phyloP scores from a whole-genome alignment of 139 green algal species.

The Chlorella vulgaris region DNA sequence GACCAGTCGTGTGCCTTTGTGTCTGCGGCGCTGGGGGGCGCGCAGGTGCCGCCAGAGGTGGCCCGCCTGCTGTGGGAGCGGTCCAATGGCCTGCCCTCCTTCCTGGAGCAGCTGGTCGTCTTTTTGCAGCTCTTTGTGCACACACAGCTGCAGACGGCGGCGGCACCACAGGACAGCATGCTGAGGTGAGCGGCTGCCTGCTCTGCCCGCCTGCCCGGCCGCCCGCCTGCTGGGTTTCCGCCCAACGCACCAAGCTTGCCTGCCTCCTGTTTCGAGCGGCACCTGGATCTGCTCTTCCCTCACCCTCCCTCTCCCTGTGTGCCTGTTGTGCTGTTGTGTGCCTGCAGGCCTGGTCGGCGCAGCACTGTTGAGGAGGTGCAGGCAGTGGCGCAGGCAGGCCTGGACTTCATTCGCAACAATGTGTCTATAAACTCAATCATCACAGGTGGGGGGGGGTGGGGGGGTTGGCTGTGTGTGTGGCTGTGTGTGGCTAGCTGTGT shows the following conservation, averaged over 20 bases:
- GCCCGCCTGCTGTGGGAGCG: constrained; percentile 69
- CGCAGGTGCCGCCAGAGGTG: constrained; percentile 54
- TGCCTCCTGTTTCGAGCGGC: no score
- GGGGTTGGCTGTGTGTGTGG: not conserved
- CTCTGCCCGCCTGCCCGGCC: no score
- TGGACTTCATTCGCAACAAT: constrained; percentile 47
- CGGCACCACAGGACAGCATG: not conserved
- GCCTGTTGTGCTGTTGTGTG: not conserved
- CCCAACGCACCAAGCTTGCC: no score
- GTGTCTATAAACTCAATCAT: constrained; percentile 63
- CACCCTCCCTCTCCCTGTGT: no score
- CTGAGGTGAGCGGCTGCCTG: not conserved
- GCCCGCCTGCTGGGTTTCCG: no score
- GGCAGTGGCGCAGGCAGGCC: constrained; percentile 16
- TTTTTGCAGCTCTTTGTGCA: constrained; percentile 43
- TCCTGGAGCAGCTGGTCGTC: constrained; percentile 69
- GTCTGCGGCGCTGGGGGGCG: constrained; percentile 15
- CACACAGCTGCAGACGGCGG: constrained; percentile 11
- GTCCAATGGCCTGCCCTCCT: constrained; percentile 71
- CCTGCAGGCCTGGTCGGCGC: constrained; percentile 2
- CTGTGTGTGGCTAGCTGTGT: not conserved
- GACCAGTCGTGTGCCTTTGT: constrained; percentile 46
- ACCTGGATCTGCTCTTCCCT: no score
- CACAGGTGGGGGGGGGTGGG: constrained; percentile 33
- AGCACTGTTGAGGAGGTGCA: constrained; percentile 14